phyloP scores from a whole-genome alignment of 2,329 filamentous ascomycete species.

The Aureobasidium lini region DNA sequence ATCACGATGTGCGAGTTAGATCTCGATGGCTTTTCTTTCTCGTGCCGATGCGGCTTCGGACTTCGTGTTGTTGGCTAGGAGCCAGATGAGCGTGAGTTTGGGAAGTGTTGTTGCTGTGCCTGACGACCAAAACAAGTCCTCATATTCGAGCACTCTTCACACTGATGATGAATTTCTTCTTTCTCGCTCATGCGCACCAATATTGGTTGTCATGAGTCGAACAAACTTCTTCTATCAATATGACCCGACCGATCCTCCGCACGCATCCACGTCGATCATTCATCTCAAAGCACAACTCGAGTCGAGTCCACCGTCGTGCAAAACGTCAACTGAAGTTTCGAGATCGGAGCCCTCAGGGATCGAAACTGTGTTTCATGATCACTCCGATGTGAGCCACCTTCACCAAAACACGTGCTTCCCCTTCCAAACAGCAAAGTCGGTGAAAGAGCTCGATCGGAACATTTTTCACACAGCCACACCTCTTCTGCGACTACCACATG shows the following conservation, averaged over 20 bases:
- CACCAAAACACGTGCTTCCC: not conserved
- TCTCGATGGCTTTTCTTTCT: not conserved
- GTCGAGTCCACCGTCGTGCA: not conserved
- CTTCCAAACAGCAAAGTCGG: not conserved
- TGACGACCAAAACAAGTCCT: not conserved
- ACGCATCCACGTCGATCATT: not conserved
- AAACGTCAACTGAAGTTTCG: not conserved
- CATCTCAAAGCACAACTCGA: not conserved
- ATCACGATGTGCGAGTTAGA: not conserved
- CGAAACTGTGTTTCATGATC: not conserved
- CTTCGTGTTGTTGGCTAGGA: no score
- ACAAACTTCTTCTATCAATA: not conserved
- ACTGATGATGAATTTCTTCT: not conserved
- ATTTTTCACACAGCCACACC: slow-evolving; percentile 1
- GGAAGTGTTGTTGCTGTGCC: not conserved
- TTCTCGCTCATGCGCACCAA: not conserved
- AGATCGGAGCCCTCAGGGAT: not conserved
- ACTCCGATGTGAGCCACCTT: not conserved
- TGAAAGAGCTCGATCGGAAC: not conserved
- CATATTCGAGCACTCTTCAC: not conserved
- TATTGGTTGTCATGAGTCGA: not conserved
- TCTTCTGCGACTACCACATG: not conserved
- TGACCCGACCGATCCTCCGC: not conserved
- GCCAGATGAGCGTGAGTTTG: not conserved
- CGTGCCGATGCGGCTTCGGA: not conserved